Base-by-base conservation (phyloP, 2,329 filamentous ascomycete species). In the Raffaelea albimanens region DNA sequence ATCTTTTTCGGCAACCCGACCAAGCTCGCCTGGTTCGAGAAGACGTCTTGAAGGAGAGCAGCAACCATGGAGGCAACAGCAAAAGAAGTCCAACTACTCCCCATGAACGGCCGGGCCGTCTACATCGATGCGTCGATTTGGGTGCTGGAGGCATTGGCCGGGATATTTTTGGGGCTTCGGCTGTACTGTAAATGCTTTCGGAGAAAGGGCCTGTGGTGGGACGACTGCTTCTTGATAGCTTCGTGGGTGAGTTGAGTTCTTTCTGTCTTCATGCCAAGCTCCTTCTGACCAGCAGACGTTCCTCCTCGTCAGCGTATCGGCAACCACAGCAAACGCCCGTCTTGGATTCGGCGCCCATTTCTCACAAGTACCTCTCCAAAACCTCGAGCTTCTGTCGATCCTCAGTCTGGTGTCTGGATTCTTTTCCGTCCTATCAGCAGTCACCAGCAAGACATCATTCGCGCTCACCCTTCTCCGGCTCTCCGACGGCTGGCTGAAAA, bases 361-460 rank as follows among this genome's bases (percentile, higher is more conserved):
- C 39, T 51, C 51, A 23, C 47, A 56, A 19, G 43, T 59, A 10
- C 48, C 48, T 3, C 14, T 38, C 14, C 18, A n/a, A 8, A 52
- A 52, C 29, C 41, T 48, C 7, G 46, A 48, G 25, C 14, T 10
- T 13, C 42, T 53, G 11, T 49, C 45, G n/a, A 55, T 61, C 42
- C 42, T 54, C 4, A 44, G 55, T 18, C 36, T 52, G 25, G 44
- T 51, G 2, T 51, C 50, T 20, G 50, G 47, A 20, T 57, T 58
- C 48, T 59, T 55, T 44, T 61, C 55, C 22, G 58, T 61, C 42
- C 48, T 58, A 4, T 61, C 59, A 1, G 57, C 62, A 13, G 57
- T 59, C 2, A 53, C 55, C 48, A 61, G 59, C 48, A 67, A 67
- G 52, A 64, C 62, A 1, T 64, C 63, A 1, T 64, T 66, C 46